Evolutionary conservation across 257 asterid genomes (phyloP), one percentile per base, ranked within the genome.

Genomic region (Solanum ossicruentum): DNA sequence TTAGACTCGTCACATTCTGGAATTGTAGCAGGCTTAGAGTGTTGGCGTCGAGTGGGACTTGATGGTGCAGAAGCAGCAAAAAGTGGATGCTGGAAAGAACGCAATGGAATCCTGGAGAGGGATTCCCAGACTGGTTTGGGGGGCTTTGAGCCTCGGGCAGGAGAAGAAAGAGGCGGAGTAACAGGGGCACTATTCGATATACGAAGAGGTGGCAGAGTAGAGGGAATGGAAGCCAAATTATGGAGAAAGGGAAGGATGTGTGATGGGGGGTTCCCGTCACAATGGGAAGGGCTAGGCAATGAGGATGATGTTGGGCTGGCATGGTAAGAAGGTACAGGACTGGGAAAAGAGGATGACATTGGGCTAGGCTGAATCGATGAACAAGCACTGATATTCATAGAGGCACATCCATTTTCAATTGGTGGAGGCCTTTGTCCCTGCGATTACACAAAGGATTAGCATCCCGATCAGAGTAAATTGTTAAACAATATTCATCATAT

Each of bases 1-100:
- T 89, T 93, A 17, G 90, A 88, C 89, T 92, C 94, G 4, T 91
- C 81, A 11, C 99, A 93, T 87, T 95, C 98, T 7, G 98, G 99
- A 80, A 95, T 94, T 0, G 97, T 91, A 56, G 90, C 86, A 1
- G 97, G 97, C 32, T 89, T 85, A 75, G 92, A 90, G 58, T 89
- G 91, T 11, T 85, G 84, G 45, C 91, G 93, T 5, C 95, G 92
- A 1, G 91, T 89, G n/a, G 98, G 98, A 84, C 98, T 95, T 20
- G 88, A 39, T 18, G 83, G 88, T 67, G 85, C 78, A 82, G 85
- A 82, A 82, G 79, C 60, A 82, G 49, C 85, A 61, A 82, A 67
- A 67, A 63, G 45, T 26, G 85, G 78, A 60, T 60, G 77, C 47
- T 82, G 72, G 47, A 61, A 82, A 16, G 85, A 51, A 49, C 47